Base-by-base conservation (phyloP, 768 basidiomycete genomes). In the Mrakia blollopis region DNA sequence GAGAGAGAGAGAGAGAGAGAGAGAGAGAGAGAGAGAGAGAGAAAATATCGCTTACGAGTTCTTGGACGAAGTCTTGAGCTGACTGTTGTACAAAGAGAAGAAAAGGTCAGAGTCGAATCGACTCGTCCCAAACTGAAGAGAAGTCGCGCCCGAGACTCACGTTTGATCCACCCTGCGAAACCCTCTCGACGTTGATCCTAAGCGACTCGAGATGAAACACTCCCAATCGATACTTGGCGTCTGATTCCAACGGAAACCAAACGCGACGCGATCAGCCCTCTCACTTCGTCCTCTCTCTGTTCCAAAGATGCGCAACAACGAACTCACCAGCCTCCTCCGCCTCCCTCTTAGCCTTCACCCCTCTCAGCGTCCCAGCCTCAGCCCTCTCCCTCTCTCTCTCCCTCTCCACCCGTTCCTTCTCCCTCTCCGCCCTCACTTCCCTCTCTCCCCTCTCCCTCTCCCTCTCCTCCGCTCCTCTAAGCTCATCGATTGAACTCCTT, bases 371-470 rank as follows among this genome's bases (percentile, higher is more conserved):
- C 18, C 69, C 77, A 1, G 65, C 50, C 47, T 78, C 77, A 30
- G 67, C 69, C 73, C 70, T 67, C 63, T 74, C 77, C 14, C 77
- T 25, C 60, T 78, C 72, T 37, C 28, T 78, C 68, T 78, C 77
- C 23, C 57, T 32, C 39, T 71, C 65, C 0, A 8, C 54, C 25
- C 65, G 52, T 21, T 75, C 68, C 68, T 62, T 57, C 63, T 73
- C 73, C 30, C 77, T 54, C 44, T 74, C n/a, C n/a, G n/a, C n/a
- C n/a, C n/a, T n/a, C n/a, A n/a, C n/a, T n/a, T n/a, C 72, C 30
- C 35, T 74, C 57, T 70, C 44, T 50, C 41, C 10, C 21, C 25
- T 25, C 39, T 68, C 75, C 23, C 75, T 35, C 21, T 62, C 32
- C 39, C n/a, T 60, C 14, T 16, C 47, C 47, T 32, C 67, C 21